Evolutionary conservation across 139 green algal genomes (phyloP), one percentile per base, ranked within the genome.

Genomic region (Micractinium conductrix): DNA sequence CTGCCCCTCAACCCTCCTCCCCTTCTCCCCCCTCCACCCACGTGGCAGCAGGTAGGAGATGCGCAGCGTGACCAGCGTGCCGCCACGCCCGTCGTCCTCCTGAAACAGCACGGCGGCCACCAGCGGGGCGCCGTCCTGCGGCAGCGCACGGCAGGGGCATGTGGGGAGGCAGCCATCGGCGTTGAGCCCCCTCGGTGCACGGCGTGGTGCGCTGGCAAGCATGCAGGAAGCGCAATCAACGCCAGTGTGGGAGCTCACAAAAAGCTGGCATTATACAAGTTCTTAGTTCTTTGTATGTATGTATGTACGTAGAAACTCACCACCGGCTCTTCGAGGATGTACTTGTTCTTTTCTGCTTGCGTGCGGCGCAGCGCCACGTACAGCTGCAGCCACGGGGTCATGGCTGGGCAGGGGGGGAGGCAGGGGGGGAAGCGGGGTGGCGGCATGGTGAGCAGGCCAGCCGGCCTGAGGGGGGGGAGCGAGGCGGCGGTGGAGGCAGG

Each of bases 301-400:
- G n/a, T n/a, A n/a, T n/a, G n/a, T n/a, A n/a, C n/a, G n/a, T n/a
- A n/a, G n/a, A n/a, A n/a, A n/a, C n/a, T n/a, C n/a, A n/a, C n/a
- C n/a, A n/a, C 68, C 0, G 86, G 86, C 67, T 90, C 86, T 38
- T 90, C 86, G 17, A 90, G 7, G 45, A 90, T 88, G 68, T 78
- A 87, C 74, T 86, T 85, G 80, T 88, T 83, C 33, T 26, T 28
- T 75, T 90, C 82, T 12, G 78, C 60, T 42, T 87, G 26, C 1
- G 86, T 90, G 26, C 86, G 63, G 37, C 80, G 38, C 53, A 90
- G 78, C 24, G 86, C 86, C 10, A 83, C 68, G 69, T 85, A 90
- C n/a, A 90, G 68, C 81, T 90, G 82, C 76, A 90, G 73, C 72
- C 79, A 88, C n/a, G 86, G 86, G 6, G 86, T 90, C 60, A 72